Conservation (phyloP, 2,329 filamentous ascomycete species). For the Tolypocladium sp. region DNA sequence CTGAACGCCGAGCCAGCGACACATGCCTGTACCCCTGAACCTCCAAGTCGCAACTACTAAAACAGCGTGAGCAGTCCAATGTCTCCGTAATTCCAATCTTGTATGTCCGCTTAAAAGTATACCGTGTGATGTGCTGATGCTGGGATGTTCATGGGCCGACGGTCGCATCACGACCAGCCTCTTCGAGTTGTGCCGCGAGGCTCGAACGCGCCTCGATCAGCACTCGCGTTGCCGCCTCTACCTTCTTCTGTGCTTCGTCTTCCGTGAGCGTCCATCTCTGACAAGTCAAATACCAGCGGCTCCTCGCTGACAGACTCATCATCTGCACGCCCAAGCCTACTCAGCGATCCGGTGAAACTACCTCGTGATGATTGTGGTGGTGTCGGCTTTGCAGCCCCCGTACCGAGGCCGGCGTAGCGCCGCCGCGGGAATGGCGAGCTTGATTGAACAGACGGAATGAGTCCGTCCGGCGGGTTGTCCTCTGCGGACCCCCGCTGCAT, state of each 20-base stretch:
- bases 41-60: neutral
- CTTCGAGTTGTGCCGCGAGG: conserved; percentile 23
- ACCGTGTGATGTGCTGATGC: neutral
- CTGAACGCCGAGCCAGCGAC: neutral
- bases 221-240: conserved; percentile 28
- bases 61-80: neutral
- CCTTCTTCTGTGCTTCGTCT: conserved; percentile 51
- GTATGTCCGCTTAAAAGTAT: neutral
- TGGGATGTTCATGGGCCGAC: neutral
- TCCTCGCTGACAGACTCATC: conserved; percentile 54
- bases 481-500: conserved; percentile 34
- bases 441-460: conserved; percentile 28
- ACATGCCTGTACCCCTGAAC: neutral
- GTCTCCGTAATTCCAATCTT: neutral
- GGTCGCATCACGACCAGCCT: conserved; percentile 21
- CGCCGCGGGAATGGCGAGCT: conserved; percentile 37
- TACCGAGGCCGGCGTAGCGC: conserved; percentile 34
- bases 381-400: conserved; percentile 24
- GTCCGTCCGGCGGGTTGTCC: conserved; percentile 34
- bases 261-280: conserved; percentile 54
- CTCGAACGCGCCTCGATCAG: conserved; percentile 30
- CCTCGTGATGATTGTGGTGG: conserved; percentile 35
- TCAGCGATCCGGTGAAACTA: conserved; percentile 32
- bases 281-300: conserved; percentile 63
- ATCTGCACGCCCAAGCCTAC: conserved; percentile 29